These are phyloP conservation scores for Porcisia deanei DNA, from an alignment of 208 protist species.

Conservation along the genomic window DNA sequence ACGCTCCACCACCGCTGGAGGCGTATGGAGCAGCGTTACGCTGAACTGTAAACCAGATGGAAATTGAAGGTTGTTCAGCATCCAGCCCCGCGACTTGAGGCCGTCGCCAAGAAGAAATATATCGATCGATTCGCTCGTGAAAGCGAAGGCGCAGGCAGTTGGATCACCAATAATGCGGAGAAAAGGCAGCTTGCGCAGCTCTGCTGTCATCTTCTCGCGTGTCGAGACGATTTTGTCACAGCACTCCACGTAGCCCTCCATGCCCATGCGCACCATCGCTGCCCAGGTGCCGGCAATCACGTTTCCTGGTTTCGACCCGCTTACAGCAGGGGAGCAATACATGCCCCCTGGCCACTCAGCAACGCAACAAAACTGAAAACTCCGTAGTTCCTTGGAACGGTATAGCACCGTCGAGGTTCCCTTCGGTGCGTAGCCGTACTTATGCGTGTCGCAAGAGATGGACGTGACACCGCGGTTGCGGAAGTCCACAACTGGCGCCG, in stretches of 20 bases:
- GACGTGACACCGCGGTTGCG: constrained; percentile 96
- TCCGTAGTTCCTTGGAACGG: constrained; percentile 79
- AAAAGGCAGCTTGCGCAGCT: constrained; percentile 58
- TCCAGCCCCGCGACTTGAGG: constrained; percentile 91
- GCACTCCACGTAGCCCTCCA: constrained; percentile 83
- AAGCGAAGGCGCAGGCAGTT: constrained; percentile 86
- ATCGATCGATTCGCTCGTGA: constrained; percentile 82
- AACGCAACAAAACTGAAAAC: constrained; percentile 95
- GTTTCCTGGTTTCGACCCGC: constrained; percentile 95
- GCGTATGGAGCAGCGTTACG: constrained; percentile 90
- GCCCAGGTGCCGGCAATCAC: constrained; percentile 97
- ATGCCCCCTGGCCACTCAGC: constrained; percentile 98
- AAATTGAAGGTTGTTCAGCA: constrained; percentile 94
- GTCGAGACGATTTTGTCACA: constrained; percentile 83
- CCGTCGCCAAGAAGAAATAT: constrained; percentile 89
- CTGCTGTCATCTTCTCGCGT: constrained; percentile 76
- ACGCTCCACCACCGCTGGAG: constrained; percentile 55
- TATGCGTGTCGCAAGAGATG: constrained; percentile 99
- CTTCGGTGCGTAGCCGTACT: constrained; percentile 99
- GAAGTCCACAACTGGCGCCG: constrained; percentile 95
- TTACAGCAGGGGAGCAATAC: constrained; percentile 97
- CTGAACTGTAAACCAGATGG: constrained; percentile 93
- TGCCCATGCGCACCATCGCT: constrained; percentile 93
- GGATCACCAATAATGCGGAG: constrained; percentile 90
- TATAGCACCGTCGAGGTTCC: constrained; percentile 97